These are phyloP conservation scores for Pseudogymnoascus sp. DNA, from an alignment of 2,329 filamentous ascomycete genomes.

Conservation along the genomic window DNA sequence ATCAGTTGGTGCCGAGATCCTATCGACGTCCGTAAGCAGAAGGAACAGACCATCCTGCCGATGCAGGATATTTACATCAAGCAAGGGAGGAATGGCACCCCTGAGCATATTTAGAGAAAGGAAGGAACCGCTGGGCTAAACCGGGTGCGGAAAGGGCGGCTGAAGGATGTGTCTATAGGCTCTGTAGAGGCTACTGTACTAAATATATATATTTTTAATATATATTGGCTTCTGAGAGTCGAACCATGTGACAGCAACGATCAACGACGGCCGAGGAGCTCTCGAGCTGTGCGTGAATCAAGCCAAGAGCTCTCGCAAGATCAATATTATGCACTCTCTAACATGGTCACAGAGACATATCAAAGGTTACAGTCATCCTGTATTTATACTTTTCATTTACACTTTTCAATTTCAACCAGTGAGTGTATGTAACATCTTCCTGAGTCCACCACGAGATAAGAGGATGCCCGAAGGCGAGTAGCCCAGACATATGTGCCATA, in stretches of 20 bases:
- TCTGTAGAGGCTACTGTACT: background rate
- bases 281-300: background rate
- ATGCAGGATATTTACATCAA: conserved; percentile 11
- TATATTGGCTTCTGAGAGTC: background rate
- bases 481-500: conserved; percentile 6
- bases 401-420: conserved; percentile 9
- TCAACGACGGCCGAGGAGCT: background rate
- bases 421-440: conserved; percentile 7
- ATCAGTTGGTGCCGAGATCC: background rate
- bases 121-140: conserved; percentile 28
- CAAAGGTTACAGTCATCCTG: background rate
- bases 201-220: background rate
- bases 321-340: background rate
- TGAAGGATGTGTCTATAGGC: background rate
- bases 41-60: background rate
- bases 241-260: background rate
- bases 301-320: background rate
- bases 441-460: conserved; percentile 3
- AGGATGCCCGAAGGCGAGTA: background rate
- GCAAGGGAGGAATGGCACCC: conserved; percentile 24
- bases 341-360: background rate
- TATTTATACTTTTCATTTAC: conserved; percentile 5
- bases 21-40: background rate
- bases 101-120: conserved; percentile 20
- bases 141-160: conserved; percentile 26